phyloP scores from a whole-genome alignment of 495 filamentous ascomycete species.

The Aspergillus diversus region DNA sequence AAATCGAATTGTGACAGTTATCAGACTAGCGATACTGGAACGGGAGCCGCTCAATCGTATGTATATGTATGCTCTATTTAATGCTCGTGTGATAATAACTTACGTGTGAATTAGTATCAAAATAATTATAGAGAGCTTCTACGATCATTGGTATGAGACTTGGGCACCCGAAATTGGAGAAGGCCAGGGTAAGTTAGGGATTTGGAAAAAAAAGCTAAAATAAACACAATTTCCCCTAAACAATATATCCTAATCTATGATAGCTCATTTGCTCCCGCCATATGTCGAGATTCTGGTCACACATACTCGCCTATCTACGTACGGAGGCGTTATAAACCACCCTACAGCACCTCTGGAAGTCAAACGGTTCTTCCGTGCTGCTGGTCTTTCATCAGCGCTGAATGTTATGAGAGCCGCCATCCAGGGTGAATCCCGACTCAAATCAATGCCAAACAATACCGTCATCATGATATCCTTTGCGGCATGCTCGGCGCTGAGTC shows the following conservation, averaged over 20 bases:
- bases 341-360: constrained; percentile 70
- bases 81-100: background rate
- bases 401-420: constrained; percentile 76
- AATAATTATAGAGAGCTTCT: constrained; percentile 63
- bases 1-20: constrained; percentile 66
- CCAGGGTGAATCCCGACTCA: constrained; percentile 68
- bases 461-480: constrained; percentile 79
- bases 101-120: constrained; percentile 51
- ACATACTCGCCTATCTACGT: constrained; percentile 72
- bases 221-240: background rate
- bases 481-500: constrained; percentile 68
- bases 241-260: constrained; percentile 2
- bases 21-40: constrained; percentile 51
- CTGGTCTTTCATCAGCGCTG: constrained; percentile 67
- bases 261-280: constrained; percentile 65
- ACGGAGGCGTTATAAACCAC: constrained; percentile 74
- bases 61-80: constrained; percentile 20
- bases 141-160: constrained; percentile 61
- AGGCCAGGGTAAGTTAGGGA: constrained; percentile 47
- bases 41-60: constrained; percentile 59
- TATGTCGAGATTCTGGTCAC: constrained; percentile 77
- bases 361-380: constrained; percentile 70
- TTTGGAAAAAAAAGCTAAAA: background rate
- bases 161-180: constrained; percentile 64
- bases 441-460: constrained; percentile 78